phyloP scores from a whole-genome alignment of 1,284 basidiomycete species.

The Puccinia hordei region DNA sequence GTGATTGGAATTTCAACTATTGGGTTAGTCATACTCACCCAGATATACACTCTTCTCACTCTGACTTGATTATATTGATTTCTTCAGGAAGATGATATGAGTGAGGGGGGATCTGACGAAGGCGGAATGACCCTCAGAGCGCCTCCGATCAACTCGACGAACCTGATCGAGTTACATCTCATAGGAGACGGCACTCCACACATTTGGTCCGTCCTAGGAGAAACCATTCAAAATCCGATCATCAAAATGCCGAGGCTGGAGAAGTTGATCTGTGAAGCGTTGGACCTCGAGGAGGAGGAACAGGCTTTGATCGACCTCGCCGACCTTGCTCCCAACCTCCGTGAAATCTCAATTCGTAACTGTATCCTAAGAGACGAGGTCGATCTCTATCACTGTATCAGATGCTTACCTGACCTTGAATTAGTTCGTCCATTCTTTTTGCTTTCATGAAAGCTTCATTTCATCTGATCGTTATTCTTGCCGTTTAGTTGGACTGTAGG shows the following conservation, averaged over 20 bases:
- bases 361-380: conserved; percentile 47
- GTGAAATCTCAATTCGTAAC: conserved; percentile 21
- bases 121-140: conserved; percentile 15
- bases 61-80: conserved; percentile 4
- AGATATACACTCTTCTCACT: neutral
- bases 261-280: conserved; percentile 23
- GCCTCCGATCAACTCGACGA: conserved; percentile 16
- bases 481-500: conserved; percentile 37
- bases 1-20: conserved; percentile 44
- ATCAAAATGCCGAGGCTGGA: conserved; percentile 47
- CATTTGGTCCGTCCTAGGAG: conserved; percentile 47
- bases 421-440: conserved; percentile 27
- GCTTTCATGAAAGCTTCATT: neutral
- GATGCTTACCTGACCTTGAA: conserved; percentile 49
- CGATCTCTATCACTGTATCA: conserved; percentile 50
- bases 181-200: conserved; percentile 42
- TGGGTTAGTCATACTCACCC: conserved; percentile 29
- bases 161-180: conserved; percentile 28
- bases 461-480: neutral
- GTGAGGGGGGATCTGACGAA: conserved; percentile 37
- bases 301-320: conserved; percentile 43
- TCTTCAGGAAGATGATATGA: conserved; percentile 43
- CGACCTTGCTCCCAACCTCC: conserved; percentile 29
- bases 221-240: conserved; percentile 46
- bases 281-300: conserved; percentile 50